Percentiles rank a stretch among this genome's conserved stretches.
phyloP scores from a whole-genome alignment of 768 basidiomycete species.

The Termitomyces sp. region DNA sequence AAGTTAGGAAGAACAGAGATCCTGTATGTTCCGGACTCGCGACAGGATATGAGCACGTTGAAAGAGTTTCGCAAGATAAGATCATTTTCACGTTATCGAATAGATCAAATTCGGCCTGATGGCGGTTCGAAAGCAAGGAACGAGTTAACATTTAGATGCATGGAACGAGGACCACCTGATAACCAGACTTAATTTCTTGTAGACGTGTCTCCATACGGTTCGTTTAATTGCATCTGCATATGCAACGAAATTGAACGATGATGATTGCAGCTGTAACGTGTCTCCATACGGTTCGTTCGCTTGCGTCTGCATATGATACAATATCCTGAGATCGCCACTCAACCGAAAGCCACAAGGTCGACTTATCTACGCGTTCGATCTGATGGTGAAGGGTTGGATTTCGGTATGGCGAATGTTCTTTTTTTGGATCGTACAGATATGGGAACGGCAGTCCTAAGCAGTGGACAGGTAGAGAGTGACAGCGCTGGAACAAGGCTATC shows the following conservation, averaged over 20 bases:
- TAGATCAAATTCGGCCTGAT: not conserved
- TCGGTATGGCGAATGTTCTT: not conserved
- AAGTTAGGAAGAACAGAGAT: not conserved
- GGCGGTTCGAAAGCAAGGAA: not conserved
- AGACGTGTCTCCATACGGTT: not conserved
- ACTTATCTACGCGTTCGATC: not conserved
- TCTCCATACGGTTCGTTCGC: not conserved
- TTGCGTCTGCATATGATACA: constrained; percentile 1
- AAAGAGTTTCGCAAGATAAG: not conserved
- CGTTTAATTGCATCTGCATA: not conserved
- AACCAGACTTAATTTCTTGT: not conserved
- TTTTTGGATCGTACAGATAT: not conserved
- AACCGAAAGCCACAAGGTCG: not conserved
- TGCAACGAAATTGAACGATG: too few relatives aligned
- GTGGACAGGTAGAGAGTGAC: not conserved
- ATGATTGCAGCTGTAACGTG: not conserved
- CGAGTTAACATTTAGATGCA: not conserved
- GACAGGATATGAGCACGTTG: not conserved
- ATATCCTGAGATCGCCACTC: not conserved
- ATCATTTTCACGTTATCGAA: not conserved
- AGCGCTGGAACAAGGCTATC: not conserved
- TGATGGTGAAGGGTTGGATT: not conserved
- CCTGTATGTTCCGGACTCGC: not conserved
- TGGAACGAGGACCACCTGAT: not conserved
- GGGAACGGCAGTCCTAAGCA: not conserved